Conservation (phyloP, 2,329 filamentous ascomycete species). For the Aspergillus sp. region DNA sequence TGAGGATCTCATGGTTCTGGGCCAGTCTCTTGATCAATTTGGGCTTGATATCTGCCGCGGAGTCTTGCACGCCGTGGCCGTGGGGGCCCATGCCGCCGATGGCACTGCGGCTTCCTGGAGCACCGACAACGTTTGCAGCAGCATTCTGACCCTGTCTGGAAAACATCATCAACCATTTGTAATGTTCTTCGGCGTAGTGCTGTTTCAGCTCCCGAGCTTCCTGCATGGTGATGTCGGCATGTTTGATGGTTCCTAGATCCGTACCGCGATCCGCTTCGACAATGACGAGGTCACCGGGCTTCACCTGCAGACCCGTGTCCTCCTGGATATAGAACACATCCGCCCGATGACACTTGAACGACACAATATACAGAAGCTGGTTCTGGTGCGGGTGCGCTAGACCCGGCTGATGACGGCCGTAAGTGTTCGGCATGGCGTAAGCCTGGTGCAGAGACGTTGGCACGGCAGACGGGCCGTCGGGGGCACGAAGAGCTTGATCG, state of each 20-base stretch:
- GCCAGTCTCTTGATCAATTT: slow-evolving; percentile 96
- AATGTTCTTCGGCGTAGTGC: slow-evolving; percentile 90
- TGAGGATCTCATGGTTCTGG: slow-evolving; percentile 84
- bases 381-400: slow-evolving; percentile 38
- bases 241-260: slow-evolving; percentile 88
- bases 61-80: slow-evolving; percentile 69
- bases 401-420: slow-evolving; percentile 36
- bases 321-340: slow-evolving; percentile 98
- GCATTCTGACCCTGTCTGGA: slow-evolving; percentile 66
- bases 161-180: slow-evolving; percentile 99
- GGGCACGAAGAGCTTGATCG: slow-evolving; percentile 33
- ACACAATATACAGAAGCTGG: slow-evolving; percentile 68
- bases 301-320: slow-evolving; percentile 86
- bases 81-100: slow-evolving; percentile 76
- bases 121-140: slow-evolving; percentile 37
- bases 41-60: slow-evolving; percentile 77
- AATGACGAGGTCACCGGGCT: slow-evolving; percentile 90
- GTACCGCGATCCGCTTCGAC: slow-evolving; percentile 96
- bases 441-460: slow-evolving; percentile 38
- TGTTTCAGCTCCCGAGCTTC: slow-evolving; percentile 86
- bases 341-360: slow-evolving; percentile 93
- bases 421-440: slow-evolving; percentile 37
- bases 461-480: slow-evolving; percentile 33
- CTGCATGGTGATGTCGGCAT: slow-evolving; percentile 83
- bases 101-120: slow-evolving; percentile 61